Base-by-base conservation (phyloP, 2,329 filamentous ascomycete species). In the Arthrobotrys musiformis region DNA sequence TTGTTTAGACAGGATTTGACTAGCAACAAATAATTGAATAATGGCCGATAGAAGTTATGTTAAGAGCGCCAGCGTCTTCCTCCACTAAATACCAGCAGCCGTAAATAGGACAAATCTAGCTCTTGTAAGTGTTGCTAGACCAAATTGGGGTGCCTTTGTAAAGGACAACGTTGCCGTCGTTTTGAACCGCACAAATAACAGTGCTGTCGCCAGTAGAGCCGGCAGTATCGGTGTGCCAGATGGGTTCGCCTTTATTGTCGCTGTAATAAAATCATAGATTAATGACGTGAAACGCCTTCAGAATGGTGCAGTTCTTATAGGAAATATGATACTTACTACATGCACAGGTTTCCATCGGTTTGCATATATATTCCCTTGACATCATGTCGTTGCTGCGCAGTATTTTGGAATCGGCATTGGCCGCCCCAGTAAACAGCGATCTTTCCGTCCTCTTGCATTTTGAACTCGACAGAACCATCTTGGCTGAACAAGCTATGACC, bases 121-220 rank as follows among this genome's bases (percentile, higher is more conserved):
- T n/a, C 42, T 67, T 80, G 70, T 78, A 52, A 42, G 81, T 82
- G 52, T 81, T 74, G 78, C 78, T 82, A 13, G 81, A 69, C 82
- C 82, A 83, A 54, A 83, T 81, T 1, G 81, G 79, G 5, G 80
- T 82, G 6, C 82, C 82, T 58, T 81, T 82, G 37, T 83, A 83
- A 4, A 83, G 46, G 17, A 83, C 81, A 8, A 83, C 79, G 17
- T 83, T 83, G 40, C 82, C 82, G 26, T 83, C 82, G 11, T 83
- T 79, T 70, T 83, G 82, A 0, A 83, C 81, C 11, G 80, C 74
- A 6, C 80, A 67, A 56, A 82, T 80, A n/a, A 80, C 37, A 15
- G 70, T 69, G 54, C 33, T 35, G 24, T 76, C 81, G 1, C 81
- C 81, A 0, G 62, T 80, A 15, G 66, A 62, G 7, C 60, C 48